Percentiles rank a stretch among this genome's conserved stretches.
phyloP scores from a whole-genome alignment of 208 protist genomes.

The Wallacemonas sp. region DNA sequence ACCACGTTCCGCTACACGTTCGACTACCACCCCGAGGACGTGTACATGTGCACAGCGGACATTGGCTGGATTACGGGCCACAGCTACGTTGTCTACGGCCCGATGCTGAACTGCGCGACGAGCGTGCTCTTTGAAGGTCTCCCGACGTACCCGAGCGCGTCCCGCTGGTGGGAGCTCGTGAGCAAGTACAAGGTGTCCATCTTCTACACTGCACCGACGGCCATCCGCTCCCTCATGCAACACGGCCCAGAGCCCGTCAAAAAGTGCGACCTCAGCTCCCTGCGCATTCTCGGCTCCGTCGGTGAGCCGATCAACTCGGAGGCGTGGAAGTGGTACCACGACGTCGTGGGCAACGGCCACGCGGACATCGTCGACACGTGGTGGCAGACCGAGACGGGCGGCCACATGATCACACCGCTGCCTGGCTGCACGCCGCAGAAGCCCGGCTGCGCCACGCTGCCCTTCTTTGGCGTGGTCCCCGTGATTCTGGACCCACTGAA shows the following conservation, averaged over 20 bases:
- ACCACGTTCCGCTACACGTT: conserved; percentile 95
- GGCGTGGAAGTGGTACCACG: conserved; percentile 94
- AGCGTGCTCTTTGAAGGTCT: conserved; percentile 96
- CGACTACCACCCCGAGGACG: conserved; percentile 94
- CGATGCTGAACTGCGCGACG: conserved; percentile 95
- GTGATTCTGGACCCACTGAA: conserved; percentile 81
- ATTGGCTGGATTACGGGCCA: conserved; percentile 98
- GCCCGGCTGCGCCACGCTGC: conserved; percentile 93
- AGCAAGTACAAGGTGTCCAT: conserved; percentile 94
- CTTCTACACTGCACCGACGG: conserved; percentile 98
- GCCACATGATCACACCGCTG: conserved; percentile 96
- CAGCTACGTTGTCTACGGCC: conserved; percentile 98
- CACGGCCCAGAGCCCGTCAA: conserved; percentile 76
- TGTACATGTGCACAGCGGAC: conserved; percentile 95
- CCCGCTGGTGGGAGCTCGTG: conserved; percentile 94
- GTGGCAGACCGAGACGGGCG: conserved; percentile 99
- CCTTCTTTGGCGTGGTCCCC: conserved; percentile 97
- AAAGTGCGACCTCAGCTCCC: conserved; percentile 69
- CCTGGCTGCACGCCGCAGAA: conserved; percentile 95
- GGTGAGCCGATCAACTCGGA: conserved; percentile 97
- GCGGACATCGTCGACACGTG: conserved; percentile 97
- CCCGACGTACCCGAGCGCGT: conserved; percentile 88
- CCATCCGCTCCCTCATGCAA: conserved; percentile 88
- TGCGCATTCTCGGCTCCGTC: conserved; percentile 95
- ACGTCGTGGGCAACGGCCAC: conserved; percentile 89